phyloP scores from a whole-genome alignment of 2,329 filamentous ascomycete genomes.

The Microdochium nivale region DNA sequence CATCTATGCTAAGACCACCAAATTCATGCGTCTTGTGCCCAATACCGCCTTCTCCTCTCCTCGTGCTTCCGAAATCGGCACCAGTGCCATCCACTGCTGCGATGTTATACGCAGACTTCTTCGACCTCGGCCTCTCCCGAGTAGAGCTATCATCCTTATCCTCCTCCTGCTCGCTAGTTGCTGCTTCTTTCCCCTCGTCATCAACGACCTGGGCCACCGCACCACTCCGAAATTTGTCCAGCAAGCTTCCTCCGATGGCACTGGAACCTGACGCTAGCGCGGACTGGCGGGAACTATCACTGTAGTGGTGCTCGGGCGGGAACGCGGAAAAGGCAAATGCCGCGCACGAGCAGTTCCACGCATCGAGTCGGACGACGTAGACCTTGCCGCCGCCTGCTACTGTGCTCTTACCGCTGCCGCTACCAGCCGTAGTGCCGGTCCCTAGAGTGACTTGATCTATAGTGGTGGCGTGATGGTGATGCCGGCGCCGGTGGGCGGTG shows the following conservation, averaged over 20 bases:
- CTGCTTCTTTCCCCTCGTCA: not conserved
- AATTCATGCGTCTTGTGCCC: slow-evolving; percentile 14
- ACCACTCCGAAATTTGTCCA: too few relatives aligned
- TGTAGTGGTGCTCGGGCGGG: slow-evolving; percentile 28
- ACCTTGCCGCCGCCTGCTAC: not conserved
- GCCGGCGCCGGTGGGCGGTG: slow-evolving; percentile 15
- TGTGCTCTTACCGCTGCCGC: slow-evolving; percentile 9
- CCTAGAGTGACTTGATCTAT: not conserved
- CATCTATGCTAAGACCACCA: slow-evolving; percentile 24
- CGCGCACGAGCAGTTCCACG: slow-evolving; percentile 89
- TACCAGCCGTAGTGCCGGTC: slow-evolving; percentile 5
- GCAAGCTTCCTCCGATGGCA: slow-evolving; percentile 1
- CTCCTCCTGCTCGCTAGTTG: slow-evolving; percentile 4
- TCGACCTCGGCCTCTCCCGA: not conserved
- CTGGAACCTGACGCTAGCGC: not conserved
- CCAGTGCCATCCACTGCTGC: not conserved
- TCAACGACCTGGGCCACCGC: not conserved
- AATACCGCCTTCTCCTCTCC: slow-evolving; percentile 3
- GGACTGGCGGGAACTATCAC: not conserved
- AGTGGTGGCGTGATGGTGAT: slow-evolving; percentile 7
- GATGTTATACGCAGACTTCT: slow-evolving; percentile 3
- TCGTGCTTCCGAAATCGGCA: slow-evolving; percentile 2
- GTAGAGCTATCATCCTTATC: not conserved
- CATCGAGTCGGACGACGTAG: slow-evolving; percentile 64
- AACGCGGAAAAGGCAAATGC: slow-evolving; percentile 72